These are phyloP conservation scores for Exophiala mesophila DNA, from an alignment of 2,329 filamentous ascomycete genomes.

Conservation along the genomic window DNA sequence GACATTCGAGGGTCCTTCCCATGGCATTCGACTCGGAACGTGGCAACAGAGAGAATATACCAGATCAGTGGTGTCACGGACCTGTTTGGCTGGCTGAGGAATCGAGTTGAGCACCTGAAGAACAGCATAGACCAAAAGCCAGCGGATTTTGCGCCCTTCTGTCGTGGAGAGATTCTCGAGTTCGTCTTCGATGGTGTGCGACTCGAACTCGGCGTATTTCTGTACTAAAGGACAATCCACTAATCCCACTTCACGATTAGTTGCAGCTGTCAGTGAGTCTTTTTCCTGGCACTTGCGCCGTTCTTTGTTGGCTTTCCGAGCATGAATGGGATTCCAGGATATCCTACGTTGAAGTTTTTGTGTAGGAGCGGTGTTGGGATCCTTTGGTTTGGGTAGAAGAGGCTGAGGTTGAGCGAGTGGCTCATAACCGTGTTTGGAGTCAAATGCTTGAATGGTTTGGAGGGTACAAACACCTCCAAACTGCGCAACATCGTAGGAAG, in stretches of 20 bases:
- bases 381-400: slow-evolving; percentile 49
- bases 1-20: slow-evolving; percentile 6
- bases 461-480: slow-evolving; percentile 63
- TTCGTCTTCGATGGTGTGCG: slow-evolving; percentile 54
- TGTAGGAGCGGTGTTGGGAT: slow-evolving; percentile 2
- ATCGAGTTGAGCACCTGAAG: slow-evolving; percentile 67
- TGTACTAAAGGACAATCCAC: slow-evolving; percentile 53
- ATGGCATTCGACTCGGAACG: slow-evolving; percentile 27
- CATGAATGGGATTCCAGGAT: slow-evolving; percentile 25
- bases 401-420: slow-evolving; percentile 63
- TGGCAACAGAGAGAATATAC: slow-evolving; percentile 56
- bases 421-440: slow-evolving; percentile 54
- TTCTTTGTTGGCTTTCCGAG: slow-evolving; percentile 20
- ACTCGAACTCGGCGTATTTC: slow-evolving; percentile 67
- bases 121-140: slow-evolving; percentile 69
- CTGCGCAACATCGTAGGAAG: slow-evolving; percentile 51
- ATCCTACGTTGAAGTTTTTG: slow-evolving; percentile 14
- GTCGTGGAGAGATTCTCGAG: slow-evolving; percentile 53
- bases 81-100: slow-evolving; percentile 57
- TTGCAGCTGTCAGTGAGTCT: slow-evolving; percentile 22
- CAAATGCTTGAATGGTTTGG: slow-evolving; percentile 64
- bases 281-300: slow-evolving; percentile 17
- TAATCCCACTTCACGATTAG: slow-evolving; percentile 27
- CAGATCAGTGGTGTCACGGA: slow-evolving; percentile 52
- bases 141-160: slow-evolving; percentile 71